Evolutionary conservation across 306 rosid genomes (phyloP), one percentile per base, ranked within the genome.

Genomic region (Begonia fuchsioides): DNA sequence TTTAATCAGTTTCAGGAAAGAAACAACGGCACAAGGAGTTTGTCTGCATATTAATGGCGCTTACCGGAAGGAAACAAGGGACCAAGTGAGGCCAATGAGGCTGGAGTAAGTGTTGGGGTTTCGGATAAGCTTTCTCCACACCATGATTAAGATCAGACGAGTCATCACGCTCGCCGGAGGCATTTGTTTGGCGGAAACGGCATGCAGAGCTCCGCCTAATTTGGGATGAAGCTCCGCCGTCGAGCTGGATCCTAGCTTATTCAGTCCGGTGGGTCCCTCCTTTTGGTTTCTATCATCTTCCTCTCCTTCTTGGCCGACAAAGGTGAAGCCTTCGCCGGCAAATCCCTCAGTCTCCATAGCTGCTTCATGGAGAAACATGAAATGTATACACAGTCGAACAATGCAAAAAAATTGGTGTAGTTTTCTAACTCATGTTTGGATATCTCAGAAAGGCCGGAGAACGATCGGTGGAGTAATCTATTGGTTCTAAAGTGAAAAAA

Each of bases 91-190:
- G 9, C 98, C 98, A 59, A 85, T 82, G 64, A 92, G 94, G 51
- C 98, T 92, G 10, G 98, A 92, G 43, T 92, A 92, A 0, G 98
- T 92, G 80, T 92, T 92, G 11, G 98, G 98, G 51, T 92, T 92
- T 5, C 98, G 81, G 75, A 92, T 92, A 17, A 92, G 96, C 68
- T 92, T 92, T 38, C 98, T 58, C 98, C 98, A 92, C 41, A 92
- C 98, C 98, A 85, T 92, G 68, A 92, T 92, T 47, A 92, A 53
- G 57, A 92, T 92, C 62, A 92, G 65, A 49, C 96, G 94, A 8
- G 98, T 92, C 93, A 92, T 85, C 0, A 92, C 98, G 53, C 93
- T 92, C 35, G 98, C 98, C 66, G 98, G 98, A 26, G 98, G 98
- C 98, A 92, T 73, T 66, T 82, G 83, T 61, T 82, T 92, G 0